phyloP scores from a whole-genome alignment of 75 land plant species.

The Pinus albicaulis region DNA sequence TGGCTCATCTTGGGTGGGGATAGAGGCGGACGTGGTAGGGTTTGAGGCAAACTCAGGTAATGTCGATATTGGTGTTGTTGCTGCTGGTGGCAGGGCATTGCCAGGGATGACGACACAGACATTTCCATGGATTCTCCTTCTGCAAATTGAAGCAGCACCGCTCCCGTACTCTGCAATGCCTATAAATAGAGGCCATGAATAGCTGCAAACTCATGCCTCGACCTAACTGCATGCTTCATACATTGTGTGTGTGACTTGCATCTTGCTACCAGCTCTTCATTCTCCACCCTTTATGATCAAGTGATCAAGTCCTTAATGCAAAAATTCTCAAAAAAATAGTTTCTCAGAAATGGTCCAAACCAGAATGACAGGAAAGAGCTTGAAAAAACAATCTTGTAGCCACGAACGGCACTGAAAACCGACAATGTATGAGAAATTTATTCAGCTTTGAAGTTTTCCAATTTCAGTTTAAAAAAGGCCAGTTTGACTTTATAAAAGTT shows the following conservation, averaged over 20 bases:
- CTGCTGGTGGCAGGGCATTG: slow-evolving; percentile 9
- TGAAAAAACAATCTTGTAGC: too few relatives aligned
- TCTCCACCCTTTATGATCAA: slow-evolving; percentile 61
- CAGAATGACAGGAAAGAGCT: too few relatives aligned
- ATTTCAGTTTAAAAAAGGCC: too few relatives aligned
- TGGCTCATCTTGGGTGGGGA: slow-evolving; percentile 6
- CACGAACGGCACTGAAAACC: too few relatives aligned
- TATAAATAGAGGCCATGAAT: slow-evolving; percentile 64
- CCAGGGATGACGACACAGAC: slow-evolving; percentile 28
- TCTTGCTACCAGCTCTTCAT: slow-evolving; percentile 67
- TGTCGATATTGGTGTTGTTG: slow-evolving; percentile 33
- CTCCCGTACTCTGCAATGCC: slow-evolving; percentile 65
- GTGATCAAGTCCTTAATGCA: too few relatives aligned
- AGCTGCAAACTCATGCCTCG: slow-evolving; percentile 69
- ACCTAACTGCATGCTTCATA: slow-evolving; percentile 77
- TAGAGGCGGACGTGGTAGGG: slow-evolving; percentile 15
- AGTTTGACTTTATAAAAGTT: too few relatives aligned
- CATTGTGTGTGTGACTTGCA: slow-evolving; percentile 77
- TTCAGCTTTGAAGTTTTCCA: too few relatives aligned
- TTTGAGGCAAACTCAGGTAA: slow-evolving; percentile 9
- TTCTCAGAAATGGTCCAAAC: too few relatives aligned
- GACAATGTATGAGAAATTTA: too few relatives aligned
- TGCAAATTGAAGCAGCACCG: slow-evolving; percentile 78
- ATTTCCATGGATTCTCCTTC: slow-evolving; percentile 42
- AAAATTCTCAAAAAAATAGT: too few relatives aligned